These are phyloP conservation scores for Aspergillus sp. DNA, from an alignment of 2,329 filamentous ascomycete species.

Conservation along the genomic window DNA sequence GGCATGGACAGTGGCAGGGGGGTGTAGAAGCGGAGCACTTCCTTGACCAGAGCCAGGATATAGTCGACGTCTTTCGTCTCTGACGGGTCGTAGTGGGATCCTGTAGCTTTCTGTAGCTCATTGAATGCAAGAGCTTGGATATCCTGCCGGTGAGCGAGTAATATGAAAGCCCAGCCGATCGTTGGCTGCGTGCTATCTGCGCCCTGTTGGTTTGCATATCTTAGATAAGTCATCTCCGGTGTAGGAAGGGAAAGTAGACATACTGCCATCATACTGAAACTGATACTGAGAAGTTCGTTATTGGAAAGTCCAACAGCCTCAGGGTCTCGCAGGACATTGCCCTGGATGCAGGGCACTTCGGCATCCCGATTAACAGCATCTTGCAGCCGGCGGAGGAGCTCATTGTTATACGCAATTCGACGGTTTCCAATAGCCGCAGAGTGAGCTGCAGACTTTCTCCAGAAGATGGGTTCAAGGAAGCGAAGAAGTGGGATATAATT, in stretches of 20 bases:
- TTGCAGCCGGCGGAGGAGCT: background rate
- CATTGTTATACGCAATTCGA: background rate
- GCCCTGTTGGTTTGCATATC: background rate
- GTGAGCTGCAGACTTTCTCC: background rate
- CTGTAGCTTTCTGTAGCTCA: background rate
- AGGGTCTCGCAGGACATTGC: background rate
- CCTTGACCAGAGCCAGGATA: background rate
- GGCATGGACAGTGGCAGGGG: background rate
- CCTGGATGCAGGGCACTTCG: background rate
- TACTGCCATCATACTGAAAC: background rate
- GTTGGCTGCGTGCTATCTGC: background rate
- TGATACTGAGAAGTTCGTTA: background rate
- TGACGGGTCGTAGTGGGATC: background rate
- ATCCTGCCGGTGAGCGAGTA: conserved; percentile 1
- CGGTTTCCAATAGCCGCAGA: background rate
- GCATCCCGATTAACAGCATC: background rate
- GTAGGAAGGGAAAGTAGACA: background rate
- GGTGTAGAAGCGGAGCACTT: background rate
- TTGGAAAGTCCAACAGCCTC: background rate
- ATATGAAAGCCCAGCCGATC: conserved; percentile 1
- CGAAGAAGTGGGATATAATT: conserved; percentile 7
- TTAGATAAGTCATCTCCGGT: background rate
- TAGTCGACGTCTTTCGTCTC: background rate
- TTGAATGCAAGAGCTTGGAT: background rate
- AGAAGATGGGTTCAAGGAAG: background rate